Percentiles rank a stretch among this genome's conserved stretches.
These are phyloP conservation scores for Tulasnella sp. DNA, from an alignment of 768 basidiomycete genomes.

Conservation along the genomic window DNA sequence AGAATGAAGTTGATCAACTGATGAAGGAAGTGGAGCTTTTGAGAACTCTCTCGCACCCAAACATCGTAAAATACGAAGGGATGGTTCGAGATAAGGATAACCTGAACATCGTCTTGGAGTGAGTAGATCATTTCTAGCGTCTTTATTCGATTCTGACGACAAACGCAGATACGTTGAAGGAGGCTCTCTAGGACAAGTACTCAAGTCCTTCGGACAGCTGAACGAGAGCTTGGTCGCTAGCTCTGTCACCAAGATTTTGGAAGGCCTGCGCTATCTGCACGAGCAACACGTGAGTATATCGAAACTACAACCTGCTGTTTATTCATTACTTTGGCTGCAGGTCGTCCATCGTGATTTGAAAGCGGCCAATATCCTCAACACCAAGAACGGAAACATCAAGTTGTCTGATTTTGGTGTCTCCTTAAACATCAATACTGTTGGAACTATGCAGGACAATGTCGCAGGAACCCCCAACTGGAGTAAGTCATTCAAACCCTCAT, in stretches of 20 bases:
- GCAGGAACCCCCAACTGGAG: slow-evolving; percentile 97
- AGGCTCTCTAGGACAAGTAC: slow-evolving; percentile 83
- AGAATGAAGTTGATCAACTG: slow-evolving; percentile 77
- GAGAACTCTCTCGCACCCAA: slow-evolving; percentile 81
- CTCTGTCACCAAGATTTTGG: slow-evolving; percentile 93
- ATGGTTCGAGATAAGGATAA: slow-evolving; percentile 83
- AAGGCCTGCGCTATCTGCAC: slow-evolving; percentile 90
- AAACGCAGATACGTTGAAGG: slow-evolving; percentile 98
- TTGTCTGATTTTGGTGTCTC: slow-evolving; percentile 97
- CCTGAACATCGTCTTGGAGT: slow-evolving; percentile 89
- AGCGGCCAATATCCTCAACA: slow-evolving; percentile 96
- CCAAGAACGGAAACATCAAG: slow-evolving; percentile 95
- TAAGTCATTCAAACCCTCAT: slow-evolving; percentile 23
- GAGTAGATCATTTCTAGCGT: no score
- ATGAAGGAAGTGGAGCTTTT: slow-evolving; percentile 93
- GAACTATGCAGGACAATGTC: slow-evolving; percentile 55
- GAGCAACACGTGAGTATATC: slow-evolving; percentile 32
- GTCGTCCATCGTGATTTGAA: slow-evolving; percentile 98
- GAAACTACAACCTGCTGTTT: no score
- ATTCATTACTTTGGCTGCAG: slow-evolving; percentile 30
- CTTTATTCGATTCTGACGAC: no score
- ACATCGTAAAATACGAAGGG: slow-evolving; percentile 96
- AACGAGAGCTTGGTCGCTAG: slow-evolving; percentile 84
- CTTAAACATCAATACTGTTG: slow-evolving; percentile 84
- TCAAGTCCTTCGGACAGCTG: slow-evolving; percentile 86